Conservation (phyloP, 257 asterid genomes). For the Craterostigma plantagineum region DNA sequence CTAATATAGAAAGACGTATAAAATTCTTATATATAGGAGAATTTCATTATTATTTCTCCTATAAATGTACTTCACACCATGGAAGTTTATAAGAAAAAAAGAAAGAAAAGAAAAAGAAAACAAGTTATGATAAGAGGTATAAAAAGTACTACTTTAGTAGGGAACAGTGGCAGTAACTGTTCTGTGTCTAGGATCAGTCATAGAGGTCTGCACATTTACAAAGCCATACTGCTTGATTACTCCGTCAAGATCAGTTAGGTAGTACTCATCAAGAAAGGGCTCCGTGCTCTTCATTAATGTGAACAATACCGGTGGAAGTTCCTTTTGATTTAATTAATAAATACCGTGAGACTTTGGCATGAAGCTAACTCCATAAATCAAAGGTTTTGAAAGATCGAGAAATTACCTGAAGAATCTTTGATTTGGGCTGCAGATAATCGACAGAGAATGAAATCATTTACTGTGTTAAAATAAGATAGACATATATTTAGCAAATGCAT, state of each 20-base stretch:
- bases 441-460: slow-evolving; percentile 6
- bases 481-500: no score
- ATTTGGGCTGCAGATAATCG: slow-evolving; percentile 61
- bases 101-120: no score
- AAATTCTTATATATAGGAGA: no score
- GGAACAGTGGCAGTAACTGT: slow-evolving; percentile 80
- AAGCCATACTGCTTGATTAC: slow-evolving; percentile 38
- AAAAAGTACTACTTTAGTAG: slow-evolving; percentile 8
- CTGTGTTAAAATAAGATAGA: no score
- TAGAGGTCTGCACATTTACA: slow-evolving; percentile 27
- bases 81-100: no score
- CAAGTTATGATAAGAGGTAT: no score
- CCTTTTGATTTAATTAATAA: slow-evolving; percentile 18
- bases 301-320: slow-evolving; percentile 70
- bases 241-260: slow-evolving; percentile 65
- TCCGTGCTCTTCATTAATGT: slow-evolving; percentile 94
- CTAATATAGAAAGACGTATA: no score
- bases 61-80: no score
- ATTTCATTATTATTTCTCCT: no score
- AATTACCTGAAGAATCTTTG: slow-evolving; percentile 84
- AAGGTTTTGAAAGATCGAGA: background rate
- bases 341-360: no score
- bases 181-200: slow-evolving; percentile 85
- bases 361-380: background rate
- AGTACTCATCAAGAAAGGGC: slow-evolving; percentile 81